Percentiles rank a stretch among this genome's conserved stretches.
Evolutionary conservation across 2,329 filamentous ascomycete species (phyloP).

Genomic region (Paramyrothecium roridum): DNA sequence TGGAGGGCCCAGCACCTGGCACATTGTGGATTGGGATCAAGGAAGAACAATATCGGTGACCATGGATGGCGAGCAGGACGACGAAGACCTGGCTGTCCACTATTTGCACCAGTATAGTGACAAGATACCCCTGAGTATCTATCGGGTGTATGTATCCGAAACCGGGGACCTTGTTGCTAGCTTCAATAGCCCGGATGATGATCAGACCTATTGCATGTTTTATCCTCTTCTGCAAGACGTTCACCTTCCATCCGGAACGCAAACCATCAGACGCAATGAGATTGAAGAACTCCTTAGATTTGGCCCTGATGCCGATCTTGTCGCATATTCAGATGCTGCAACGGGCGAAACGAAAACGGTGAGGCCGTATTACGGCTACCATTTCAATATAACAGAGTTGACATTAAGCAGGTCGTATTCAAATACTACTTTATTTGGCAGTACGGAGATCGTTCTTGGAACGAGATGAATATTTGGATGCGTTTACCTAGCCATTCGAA

Average conservation of each 20-base stretch:
- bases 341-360: slow-evolving; percentile 2
- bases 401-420: slow-evolving; percentile 19
- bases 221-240: slow-evolving; percentile 17
- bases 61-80: slow-evolving; percentile 20
- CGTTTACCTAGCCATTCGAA: slow-evolving; percentile 31
- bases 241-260: slow-evolving; percentile 7
- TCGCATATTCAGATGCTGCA: slow-evolving; percentile 7
- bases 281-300: slow-evolving; percentile 25
- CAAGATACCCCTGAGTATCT: slow-evolving; percentile 11
- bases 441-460: slow-evolving; percentile 18
- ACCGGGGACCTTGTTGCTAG: slow-evolving; percentile 14
- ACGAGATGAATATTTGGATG: slow-evolving; percentile 31
- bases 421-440: slow-evolving; percentile 29
- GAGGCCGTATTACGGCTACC: too few relatives aligned
- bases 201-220: slow-evolving; percentile 19
- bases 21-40: slow-evolving; percentile 22
- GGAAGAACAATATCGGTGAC: slow-evolving; percentile 22
- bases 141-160: slow-evolving; percentile 15
- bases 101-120: slow-evolving; percentile 17
- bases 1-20: slow-evolving; percentile 19
- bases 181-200: slow-evolving; percentile 19
- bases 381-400: too few relatives aligned
- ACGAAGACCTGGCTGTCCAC: slow-evolving; percentile 14
- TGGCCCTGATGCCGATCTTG: slow-evolving; percentile 21
- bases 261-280: slow-evolving; percentile 15